Conservation (phyloP, 371 early-diverging fungal species). For the Parasitella parasitica region DNA sequence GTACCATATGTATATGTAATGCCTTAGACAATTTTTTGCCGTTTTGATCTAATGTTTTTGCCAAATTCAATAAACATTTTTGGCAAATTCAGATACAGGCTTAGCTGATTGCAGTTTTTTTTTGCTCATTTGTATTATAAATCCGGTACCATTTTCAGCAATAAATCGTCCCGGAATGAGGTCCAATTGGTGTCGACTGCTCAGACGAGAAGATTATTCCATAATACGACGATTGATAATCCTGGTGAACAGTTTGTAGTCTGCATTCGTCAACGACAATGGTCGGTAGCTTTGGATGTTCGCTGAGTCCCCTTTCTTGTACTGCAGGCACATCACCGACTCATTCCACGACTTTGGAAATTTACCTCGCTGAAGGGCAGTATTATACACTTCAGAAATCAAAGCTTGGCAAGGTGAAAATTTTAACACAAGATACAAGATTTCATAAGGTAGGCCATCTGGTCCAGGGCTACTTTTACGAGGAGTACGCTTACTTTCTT, state of each 20-base stretch:
- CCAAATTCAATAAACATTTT: no score
- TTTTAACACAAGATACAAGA: background rate
- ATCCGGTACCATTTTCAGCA: slow-evolving; percentile 3
- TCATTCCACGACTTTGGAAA: background rate
- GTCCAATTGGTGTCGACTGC: background rate
- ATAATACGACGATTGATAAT: background rate
- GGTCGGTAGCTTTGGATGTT: slow-evolving; percentile 23
- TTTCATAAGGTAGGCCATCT: slow-evolving; percentile 1
- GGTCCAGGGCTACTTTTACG: background rate
- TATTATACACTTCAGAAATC: background rate
- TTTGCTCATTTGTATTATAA: no score
- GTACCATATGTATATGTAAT: no score
- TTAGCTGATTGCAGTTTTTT: no score
- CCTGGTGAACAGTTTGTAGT: slow-evolving; percentile 5
- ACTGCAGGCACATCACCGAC: background rate
- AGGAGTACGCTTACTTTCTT: background rate
- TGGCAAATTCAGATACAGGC: no score
- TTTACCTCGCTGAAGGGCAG: background rate
- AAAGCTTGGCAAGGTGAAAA: background rate
- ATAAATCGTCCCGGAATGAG: slow-evolving; percentile 10
- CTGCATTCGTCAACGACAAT: slow-evolving; percentile 1
- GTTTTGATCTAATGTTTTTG: no score
- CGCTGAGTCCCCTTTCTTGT: background rate
- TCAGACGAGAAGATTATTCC: background rate
- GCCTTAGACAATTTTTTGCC: no score